Evolutionary conservation across 2,329 filamentous ascomycete genomes (phyloP).

Genomic region (Sordariomycetes sp.): DNA sequence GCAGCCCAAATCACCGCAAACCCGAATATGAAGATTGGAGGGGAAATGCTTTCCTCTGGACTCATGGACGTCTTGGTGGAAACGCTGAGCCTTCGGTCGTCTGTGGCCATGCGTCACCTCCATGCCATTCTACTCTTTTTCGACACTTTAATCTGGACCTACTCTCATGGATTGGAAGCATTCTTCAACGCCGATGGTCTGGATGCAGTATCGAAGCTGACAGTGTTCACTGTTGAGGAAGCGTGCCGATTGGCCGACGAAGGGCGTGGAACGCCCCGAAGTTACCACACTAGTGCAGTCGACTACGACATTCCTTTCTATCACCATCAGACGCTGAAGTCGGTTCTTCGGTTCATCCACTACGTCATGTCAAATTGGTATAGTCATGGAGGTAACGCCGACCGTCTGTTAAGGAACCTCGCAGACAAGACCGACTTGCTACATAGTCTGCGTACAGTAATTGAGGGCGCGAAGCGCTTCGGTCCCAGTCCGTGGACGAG

Average conservation of each 20-base stretch:
- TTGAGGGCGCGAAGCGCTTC: constrained; percentile 66
- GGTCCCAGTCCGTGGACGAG: constrained; percentile 95
- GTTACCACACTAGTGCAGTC: constrained; percentile 64
- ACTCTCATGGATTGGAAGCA: constrained; percentile 71
- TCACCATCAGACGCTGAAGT: constrained; percentile 85
- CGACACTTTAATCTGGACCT: constrained; percentile 75
- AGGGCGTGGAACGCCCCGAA: constrained; percentile 57
- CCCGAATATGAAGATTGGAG: constrained; percentile 49
- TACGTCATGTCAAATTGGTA: constrained; percentile 79
- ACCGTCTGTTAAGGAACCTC: constrained; percentile 79
- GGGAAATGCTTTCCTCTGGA: constrained; percentile 78
- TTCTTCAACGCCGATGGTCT: constrained; percentile 75
- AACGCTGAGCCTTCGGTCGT: constrained; percentile 70
- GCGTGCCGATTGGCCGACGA: constrained; percentile 53
- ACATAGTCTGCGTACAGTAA: constrained; percentile 64
- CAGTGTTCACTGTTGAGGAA: constrained; percentile 63
- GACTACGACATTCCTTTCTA: constrained; percentile 92
- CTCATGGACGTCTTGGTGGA: constrained; percentile 85
- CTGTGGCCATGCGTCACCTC: constrained; percentile 70
- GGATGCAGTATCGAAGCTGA: constrained; percentile 78
- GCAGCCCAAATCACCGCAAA: constrained; percentile 51
- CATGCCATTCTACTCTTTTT: constrained; percentile 77
- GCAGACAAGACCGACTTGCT: constrained; percentile 86
- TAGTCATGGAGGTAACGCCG: constrained; percentile 63
- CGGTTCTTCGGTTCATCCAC: constrained; percentile 90